These are phyloP conservation scores for Saccharomyces pastorianus DNA, from an alignment of 1,139 yeast genomes.

Conservation along the genomic window DNA sequence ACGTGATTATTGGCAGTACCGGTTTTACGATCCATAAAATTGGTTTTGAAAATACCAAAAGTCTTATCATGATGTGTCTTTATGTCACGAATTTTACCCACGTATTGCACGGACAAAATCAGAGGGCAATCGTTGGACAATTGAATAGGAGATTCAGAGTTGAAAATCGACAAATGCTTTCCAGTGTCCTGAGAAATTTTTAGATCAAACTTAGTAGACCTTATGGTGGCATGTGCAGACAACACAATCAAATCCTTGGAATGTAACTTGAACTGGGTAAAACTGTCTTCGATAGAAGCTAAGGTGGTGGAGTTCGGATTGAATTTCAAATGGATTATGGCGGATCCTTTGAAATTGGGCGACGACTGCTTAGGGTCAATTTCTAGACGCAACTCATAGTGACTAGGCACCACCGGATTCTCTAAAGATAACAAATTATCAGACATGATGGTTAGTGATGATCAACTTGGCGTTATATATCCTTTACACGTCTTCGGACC, in stretches of 20 bases:
- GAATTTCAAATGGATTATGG: conserved; percentile 32
- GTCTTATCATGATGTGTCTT: conserved; percentile 51
- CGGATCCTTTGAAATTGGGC: conserved; percentile 49
- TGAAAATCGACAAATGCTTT: conserved; percentile 33
- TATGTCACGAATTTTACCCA: conserved; percentile 51
- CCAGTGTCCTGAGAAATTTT: conserved; percentile 36
- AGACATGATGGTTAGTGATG: background rate
- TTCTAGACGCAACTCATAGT: conserved; percentile 38
- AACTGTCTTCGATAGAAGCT: conserved; percentile 19
- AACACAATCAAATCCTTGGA: conserved; percentile 38
- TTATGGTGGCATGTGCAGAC: conserved; percentile 11
- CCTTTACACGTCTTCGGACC: background rate
- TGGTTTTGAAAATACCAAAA: conserved; percentile 60
- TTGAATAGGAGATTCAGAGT: conserved; percentile 4
- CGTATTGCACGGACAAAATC: conserved; percentile 30
- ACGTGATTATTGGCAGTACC: conserved; percentile 44
- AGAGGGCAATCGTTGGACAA: background rate
- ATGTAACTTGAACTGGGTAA: conserved; percentile 33
- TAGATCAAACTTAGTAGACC: conserved; percentile 22
- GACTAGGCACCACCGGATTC: conserved; percentile 34
- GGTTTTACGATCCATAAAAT: conserved; percentile 43
- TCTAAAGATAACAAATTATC: conserved; percentile 6
- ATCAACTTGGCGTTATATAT: background rate
- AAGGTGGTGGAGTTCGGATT: conserved; percentile 17
- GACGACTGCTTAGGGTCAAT: conserved; percentile 38